Percentiles rank a stretch among this genome's conserved stretches.
These are phyloP conservation scores for Zymoseptoria passerinii DNA, from an alignment of 2,329 filamentous ascomycete species.

Conservation along the genomic window DNA sequence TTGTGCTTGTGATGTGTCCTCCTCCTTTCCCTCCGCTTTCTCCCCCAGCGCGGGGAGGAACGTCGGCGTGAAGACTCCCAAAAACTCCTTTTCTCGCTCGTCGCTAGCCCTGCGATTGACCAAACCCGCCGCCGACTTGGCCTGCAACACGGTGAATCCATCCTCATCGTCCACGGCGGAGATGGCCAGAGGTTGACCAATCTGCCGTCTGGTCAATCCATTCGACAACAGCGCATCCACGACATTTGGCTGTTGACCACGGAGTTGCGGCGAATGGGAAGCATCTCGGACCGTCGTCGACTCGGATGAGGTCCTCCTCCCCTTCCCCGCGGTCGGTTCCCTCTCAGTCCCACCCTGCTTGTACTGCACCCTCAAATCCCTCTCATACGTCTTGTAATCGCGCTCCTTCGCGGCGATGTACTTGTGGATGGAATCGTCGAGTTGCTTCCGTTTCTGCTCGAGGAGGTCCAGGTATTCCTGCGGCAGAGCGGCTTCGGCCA, in stretches of 20 bases:
- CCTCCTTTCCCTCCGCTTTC: slow-evolving; percentile 6
- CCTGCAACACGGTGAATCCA: slow-evolving; percentile 8
- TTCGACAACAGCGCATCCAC: slow-evolving; percentile 19
- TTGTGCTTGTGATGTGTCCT: slow-evolving; percentile 2
- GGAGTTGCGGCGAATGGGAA: slow-evolving; percentile 5
- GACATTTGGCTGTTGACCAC: slow-evolving; percentile 6
- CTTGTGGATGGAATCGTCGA: slow-evolving; percentile 32
- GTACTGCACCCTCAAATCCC: slow-evolving; percentile 23
- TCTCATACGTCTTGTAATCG: slow-evolving; percentile 31
- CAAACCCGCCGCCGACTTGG: slow-evolving; percentile 16
- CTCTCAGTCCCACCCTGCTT: slow-evolving; percentile 7
- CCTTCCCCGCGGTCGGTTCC: slow-evolving; percentile 1
- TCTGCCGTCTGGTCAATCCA: slow-evolving; percentile 16
- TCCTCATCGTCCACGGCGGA: slow-evolving; percentile 12
- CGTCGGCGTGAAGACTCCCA: slow-evolving; percentile 31
- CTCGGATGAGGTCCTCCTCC: slow-evolving; percentile 8
- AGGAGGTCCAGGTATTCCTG: slow-evolving; percentile 26
- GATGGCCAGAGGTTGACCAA: slow-evolving; percentile 13
- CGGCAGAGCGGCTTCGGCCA: slow-evolving; percentile 21
- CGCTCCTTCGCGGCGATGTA: slow-evolving; percentile 32
- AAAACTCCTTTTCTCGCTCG: slow-evolving; percentile 28
- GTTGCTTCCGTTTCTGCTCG: slow-evolving; percentile 29
- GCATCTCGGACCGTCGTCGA: slow-evolving; percentile 7
- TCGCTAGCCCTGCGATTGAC: slow-evolving; percentile 19
- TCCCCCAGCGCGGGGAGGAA: slow-evolving; percentile 29